Evolutionary conservation across 371 early-diverging fungal genomes (phyloP).

Genomic region (Rhizomucor miehei): DNA sequence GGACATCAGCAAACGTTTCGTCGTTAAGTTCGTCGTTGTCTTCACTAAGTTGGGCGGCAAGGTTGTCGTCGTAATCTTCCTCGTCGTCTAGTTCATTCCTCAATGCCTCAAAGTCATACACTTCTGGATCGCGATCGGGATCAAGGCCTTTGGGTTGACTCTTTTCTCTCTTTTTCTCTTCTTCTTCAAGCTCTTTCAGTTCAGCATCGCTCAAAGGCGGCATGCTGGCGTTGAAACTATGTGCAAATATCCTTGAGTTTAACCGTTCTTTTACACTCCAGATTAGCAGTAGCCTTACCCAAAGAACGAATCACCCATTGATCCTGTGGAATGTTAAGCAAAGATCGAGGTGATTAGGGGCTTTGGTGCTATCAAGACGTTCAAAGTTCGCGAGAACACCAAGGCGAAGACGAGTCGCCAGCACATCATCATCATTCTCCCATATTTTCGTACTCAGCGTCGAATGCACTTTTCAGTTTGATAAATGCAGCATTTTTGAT

Average conservation of each 20-base stretch:
- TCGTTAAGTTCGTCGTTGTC: conserved; percentile 79
- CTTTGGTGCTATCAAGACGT: too few relatives aligned
- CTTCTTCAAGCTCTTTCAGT: conserved; percentile 31
- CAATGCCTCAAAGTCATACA: conserved; percentile 44
- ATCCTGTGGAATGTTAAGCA: not conserved
- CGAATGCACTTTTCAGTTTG: too few relatives aligned
- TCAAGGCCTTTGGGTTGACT: conserved; percentile 13
- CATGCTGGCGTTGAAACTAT: conserved; percentile 58
- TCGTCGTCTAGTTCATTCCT: conserved; percentile 31
- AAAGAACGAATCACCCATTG: conserved; percentile 51
- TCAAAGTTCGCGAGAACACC: too few relatives aligned
- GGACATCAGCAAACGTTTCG: conserved; percentile 79
- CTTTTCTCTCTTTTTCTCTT: conserved; percentile 13
- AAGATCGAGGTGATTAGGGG: too few relatives aligned
- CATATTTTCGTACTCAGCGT: too few relatives aligned
- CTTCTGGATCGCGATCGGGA: conserved; percentile 26
- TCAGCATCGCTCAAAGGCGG: conserved; percentile 53
- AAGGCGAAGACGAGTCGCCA: too few relatives aligned
- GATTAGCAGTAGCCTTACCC: conserved; percentile 25
- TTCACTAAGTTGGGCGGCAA: conserved; percentile 64
- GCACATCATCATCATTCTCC: too few relatives aligned
- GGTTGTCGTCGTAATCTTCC: conserved; percentile 39
- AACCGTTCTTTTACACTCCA: not conserved
- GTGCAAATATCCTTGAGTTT: not conserved
- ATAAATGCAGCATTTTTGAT: too few relatives aligned